phyloP scores from a whole-genome alignment of 129 eudicot species.

The Solidago caesia region DNA sequence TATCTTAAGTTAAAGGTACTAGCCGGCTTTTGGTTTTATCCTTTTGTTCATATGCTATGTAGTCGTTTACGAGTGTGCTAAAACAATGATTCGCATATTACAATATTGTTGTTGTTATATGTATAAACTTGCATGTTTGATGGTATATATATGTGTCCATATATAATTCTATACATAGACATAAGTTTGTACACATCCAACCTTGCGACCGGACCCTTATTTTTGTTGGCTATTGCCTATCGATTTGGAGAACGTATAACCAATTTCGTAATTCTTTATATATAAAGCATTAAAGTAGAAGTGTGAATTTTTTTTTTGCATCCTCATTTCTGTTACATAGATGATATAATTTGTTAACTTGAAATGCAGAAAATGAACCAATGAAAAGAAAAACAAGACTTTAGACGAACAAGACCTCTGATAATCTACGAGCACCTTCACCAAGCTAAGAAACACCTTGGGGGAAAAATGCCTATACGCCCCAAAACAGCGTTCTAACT shows the following conservation, averaged over 20 bases:
- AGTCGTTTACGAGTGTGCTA: neutral
- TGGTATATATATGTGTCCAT: neutral
- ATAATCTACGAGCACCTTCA: too few relatives aligned
- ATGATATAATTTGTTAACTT: too few relatives aligned
- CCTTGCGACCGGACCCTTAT: neutral
- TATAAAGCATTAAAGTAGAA: neutral
- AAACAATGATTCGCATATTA: neutral
- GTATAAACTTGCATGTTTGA: neutral
- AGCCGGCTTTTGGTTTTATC: slow-evolving; percentile 13
- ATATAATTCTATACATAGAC: neutral
- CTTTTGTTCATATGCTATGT: neutral
- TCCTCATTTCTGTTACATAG: neutral
- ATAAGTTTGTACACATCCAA: neutral
- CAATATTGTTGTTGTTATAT: neutral
- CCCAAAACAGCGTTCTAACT: too few relatives aligned
- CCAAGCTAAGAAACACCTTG: too few relatives aligned
- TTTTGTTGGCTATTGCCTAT: neutral
- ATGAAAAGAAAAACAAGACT: too few relatives aligned
- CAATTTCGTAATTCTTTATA: neutral
- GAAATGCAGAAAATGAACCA: too few relatives aligned
- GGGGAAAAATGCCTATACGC: too few relatives aligned
- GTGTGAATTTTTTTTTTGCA: neutral
- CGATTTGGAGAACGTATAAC: neutral
- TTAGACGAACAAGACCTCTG: too few relatives aligned
- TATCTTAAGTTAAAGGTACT: neutral